Conservation (phyloP, 2,329 filamentous ascomycete species). For the Trichoderma atrobrunneum region DNA sequence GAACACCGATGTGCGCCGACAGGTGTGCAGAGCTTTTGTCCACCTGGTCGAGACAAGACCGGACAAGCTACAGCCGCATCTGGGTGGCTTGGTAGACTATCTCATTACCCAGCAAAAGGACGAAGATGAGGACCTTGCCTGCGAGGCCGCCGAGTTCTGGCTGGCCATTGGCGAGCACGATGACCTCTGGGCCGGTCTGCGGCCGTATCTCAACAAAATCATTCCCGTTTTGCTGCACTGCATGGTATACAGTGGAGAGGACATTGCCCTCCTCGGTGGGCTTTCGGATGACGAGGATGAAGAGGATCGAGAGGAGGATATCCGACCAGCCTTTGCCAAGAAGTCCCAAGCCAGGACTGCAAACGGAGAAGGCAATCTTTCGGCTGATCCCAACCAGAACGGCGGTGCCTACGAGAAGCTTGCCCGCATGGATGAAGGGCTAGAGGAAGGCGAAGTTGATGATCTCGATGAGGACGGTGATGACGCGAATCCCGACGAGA, state of each 20-base stretch:
- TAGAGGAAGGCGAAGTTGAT: constrained; percentile 86
- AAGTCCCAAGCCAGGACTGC: constrained; percentile 56
- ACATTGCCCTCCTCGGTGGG: constrained; percentile 79
- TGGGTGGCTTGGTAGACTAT: constrained; percentile 85
- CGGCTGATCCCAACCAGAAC: constrained; percentile 51
- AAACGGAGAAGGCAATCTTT: constrained; percentile 49
- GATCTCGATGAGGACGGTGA: constrained; percentile 74
- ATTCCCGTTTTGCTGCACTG: constrained; percentile 87
- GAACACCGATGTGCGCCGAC: constrained; percentile 78
- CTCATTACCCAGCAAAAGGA: constrained; percentile 86
- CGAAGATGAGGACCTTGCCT: constrained; percentile 83
- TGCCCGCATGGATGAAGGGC: constrained; percentile 64
- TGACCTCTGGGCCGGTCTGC: constrained; percentile 70
- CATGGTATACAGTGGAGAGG: constrained; percentile 96
- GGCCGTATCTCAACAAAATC: constrained; percentile 76
- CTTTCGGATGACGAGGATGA: constrained; percentile 87
- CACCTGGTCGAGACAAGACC: constrained; percentile 87
- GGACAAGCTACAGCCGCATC: constrained; percentile 85
- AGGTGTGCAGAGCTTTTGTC: constrained; percentile 91
- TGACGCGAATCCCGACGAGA: constrained; percentile 80
- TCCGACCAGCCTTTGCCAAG: constrained; percentile 89
- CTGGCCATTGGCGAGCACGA: constrained; percentile 87
- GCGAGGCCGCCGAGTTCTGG: constrained; percentile 98
- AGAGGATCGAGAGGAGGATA: constrained; percentile 85
- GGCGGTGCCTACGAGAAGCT: constrained; percentile 56